phyloP scores from a whole-genome alignment of 202 grass and related monocot species.

The Panicum hallii region DNA sequence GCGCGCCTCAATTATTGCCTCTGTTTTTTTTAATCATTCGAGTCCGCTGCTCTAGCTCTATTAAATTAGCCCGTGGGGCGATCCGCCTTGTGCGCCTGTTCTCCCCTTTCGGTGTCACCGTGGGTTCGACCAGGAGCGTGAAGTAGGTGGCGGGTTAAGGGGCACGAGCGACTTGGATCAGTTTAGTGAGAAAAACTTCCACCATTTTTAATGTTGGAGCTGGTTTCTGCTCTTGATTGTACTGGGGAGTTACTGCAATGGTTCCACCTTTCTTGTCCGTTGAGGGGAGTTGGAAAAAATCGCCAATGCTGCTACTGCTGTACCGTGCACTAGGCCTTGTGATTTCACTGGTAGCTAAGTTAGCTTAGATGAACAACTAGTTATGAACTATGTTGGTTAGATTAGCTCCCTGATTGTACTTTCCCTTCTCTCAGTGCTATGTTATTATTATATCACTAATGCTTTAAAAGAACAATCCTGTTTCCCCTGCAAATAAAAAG shows the following conservation, averaged over 20 bases:
- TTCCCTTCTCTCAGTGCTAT: background rate
- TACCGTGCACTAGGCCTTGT: background rate
- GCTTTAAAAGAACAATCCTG: background rate
- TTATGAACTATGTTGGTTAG: background rate
- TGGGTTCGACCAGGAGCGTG: background rate
- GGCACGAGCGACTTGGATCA: background rate
- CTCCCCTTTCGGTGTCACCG: background rate
- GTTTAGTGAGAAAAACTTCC: background rate
- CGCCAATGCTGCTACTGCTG: background rate
- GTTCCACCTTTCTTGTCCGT: constrained; percentile 10
- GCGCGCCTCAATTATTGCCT: constrained; percentile 31
- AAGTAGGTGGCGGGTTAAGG: constrained; percentile 14
- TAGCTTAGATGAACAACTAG: constrained; percentile 10
- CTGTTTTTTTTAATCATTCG: background rate
- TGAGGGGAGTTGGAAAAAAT: background rate
- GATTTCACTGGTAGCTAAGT: background rate
- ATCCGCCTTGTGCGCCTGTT: constrained; percentile 26
- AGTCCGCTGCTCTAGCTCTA: constrained; percentile 6
- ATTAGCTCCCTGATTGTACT: background rate
- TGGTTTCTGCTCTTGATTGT: constrained; percentile 45
- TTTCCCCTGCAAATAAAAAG: background rate
- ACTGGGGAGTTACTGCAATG: constrained; percentile 26
- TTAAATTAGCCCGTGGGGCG: constrained; percentile 6
- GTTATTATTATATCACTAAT: background rate
- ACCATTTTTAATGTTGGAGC: constrained; percentile 26